Evolutionary conservation across 345 rosid species (phyloP).

Genomic region (Erodium maritimum): DNA sequence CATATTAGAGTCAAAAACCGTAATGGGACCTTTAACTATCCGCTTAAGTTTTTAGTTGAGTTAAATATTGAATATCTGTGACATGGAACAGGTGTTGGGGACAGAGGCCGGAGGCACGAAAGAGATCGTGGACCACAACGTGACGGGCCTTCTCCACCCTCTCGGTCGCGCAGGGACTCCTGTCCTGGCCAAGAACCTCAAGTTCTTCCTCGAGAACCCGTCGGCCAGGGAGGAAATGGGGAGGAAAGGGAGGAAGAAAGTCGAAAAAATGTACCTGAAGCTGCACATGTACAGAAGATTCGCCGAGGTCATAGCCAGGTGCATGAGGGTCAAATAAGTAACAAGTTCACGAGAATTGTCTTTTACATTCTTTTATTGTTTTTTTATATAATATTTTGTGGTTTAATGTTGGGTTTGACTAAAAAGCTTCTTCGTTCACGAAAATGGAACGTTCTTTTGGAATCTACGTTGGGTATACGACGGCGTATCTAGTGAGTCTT

Average conservation of each 20-base stretch:
- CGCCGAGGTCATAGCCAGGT: constrained; percentile 57
- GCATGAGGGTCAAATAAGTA: constrained; percentile 54
- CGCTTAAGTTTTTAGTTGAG: no score
- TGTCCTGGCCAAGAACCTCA: constrained; percentile 45
- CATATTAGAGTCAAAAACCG: no score
- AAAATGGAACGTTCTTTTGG: no score
- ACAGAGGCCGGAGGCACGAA: constrained; percentile 89
- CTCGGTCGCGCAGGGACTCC: constrained; percentile 43
- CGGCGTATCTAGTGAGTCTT: no score
- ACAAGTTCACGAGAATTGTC: background rate
- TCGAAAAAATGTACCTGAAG: constrained; percentile 60
- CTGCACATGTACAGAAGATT: constrained; percentile 76
- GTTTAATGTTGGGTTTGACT: background rate
- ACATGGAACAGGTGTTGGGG: constrained; percentile 54
- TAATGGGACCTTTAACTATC: no score
- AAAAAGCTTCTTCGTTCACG: background rate
- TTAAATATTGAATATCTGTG: no score
- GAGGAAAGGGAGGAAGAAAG: constrained; percentile 53
- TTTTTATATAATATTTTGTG: constrained; percentile 3
- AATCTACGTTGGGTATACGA: no score
- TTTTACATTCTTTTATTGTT: constrained; percentile 36
- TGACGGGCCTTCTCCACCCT: constrained; percentile 78
- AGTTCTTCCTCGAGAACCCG: constrained; percentile 42
- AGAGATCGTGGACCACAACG: constrained; percentile 70
- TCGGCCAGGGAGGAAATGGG: constrained; percentile 44